Evolutionary conservation across 805 yeast genomes (phyloP), one percentile per base, ranked within the genome.

Genomic region (Yarrowia keelungensis): DNA sequence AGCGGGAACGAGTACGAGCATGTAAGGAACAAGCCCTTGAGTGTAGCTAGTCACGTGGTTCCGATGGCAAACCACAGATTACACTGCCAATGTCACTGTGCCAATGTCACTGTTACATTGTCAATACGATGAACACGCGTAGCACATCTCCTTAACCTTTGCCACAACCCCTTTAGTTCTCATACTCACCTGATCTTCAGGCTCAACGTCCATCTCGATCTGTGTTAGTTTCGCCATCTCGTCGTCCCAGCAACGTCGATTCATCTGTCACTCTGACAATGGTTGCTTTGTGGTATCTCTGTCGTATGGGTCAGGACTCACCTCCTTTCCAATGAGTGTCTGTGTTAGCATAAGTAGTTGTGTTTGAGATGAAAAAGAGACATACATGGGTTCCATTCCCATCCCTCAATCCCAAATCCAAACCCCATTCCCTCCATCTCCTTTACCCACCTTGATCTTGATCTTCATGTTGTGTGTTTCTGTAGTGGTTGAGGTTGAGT

Each of bases 241-340:
- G n/a, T 36, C 4, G 10, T 7, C 2, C 26, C 10, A 9, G 9
- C 35, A 39, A 39, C 12, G 5, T 8, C 16, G 19, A 5, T 19
- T 14, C 45, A 19, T 3, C 3, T 19, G 11, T 22, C 62, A 9
- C 42, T 9, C 19, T 19, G 8, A 11, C 16, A 15, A 41, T 11
- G 14, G 42, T 16, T 11, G 26, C 26, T 12, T 11, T 16, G 42
- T 35, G 14, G 53, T 32, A 47, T 14, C 22, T 35, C 14, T 50
- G 3, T n/a, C 4, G 26, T 7, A 38, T 19, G 42, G 43, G 8
- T 11, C n/a, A 10, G 36, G 47, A 77, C 85, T 49, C 75, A 84
- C 87, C 79, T 88, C 91, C 80, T 92, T 87, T 7, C 96, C 96
- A 5, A 94, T 90, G 69, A 90, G 81, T 38, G 93, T 89, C 87